Evolutionary conservation across 2,329 filamentous ascomycete species (phyloP).

Genomic region (Botrytis medusae): DNA sequence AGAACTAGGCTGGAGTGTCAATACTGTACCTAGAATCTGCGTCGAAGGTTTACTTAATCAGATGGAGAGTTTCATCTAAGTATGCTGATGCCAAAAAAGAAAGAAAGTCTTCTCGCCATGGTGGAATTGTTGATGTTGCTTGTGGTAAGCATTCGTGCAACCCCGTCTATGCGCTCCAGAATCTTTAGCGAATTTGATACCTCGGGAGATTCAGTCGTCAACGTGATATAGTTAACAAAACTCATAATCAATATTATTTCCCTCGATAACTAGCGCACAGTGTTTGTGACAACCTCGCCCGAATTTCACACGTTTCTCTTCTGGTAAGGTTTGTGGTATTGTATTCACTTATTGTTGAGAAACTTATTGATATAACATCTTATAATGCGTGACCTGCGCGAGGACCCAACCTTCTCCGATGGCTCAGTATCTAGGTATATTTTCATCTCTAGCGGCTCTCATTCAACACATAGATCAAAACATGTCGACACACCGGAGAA

Average conservation of each 20-base stretch:
- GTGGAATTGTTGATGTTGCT: neutral
- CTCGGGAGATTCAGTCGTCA: neutral
- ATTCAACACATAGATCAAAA: neutral
- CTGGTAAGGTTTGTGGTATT: neutral
- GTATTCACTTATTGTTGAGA: neutral
- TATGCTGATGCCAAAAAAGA: neutral
- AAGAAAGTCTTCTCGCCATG: neutral
- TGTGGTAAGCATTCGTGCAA: neutral
- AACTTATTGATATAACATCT: neutral
- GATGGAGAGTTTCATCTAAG: too few species aligned
- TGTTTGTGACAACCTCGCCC: neutral
- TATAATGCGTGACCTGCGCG: neutral
- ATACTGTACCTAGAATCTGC: neutral
- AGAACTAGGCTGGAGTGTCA: neutral
- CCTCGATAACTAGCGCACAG: neutral
- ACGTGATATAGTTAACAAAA: neutral
- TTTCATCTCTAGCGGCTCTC: neutral
- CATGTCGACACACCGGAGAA: neutral
- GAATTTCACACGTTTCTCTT: too few species aligned
- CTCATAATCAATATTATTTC: neutral
- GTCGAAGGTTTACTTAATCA: neutral
- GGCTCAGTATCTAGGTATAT: neutral
- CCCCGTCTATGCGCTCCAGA: neutral
- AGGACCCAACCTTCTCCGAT: neutral
- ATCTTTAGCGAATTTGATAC: neutral